Percentiles rank a stretch among this genome's conserved stretches.
Conservation (phyloP, 2,329 filamentous ascomycete genomes). For the Colletotrichum cuscutae region DNA sequence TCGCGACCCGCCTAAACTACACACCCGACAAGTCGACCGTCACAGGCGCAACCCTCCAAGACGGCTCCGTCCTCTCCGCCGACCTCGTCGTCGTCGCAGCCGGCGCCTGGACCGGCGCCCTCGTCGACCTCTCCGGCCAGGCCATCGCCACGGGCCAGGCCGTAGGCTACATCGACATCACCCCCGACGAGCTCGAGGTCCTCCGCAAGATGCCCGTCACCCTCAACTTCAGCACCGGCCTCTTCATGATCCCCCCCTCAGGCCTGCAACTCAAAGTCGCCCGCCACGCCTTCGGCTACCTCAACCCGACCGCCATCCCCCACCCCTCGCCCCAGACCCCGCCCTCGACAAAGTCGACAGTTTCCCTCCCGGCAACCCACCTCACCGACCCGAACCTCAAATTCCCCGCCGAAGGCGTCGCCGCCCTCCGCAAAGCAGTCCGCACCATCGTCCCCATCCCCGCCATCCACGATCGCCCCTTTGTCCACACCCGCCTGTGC, state of each 20-base stretch:
- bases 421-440: conserved; percentile 70
- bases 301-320: conserved; percentile 58
- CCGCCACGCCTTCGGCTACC: conserved; percentile 76
- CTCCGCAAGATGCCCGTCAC: conserved; percentile 77
- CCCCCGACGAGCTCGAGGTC: conserved; percentile 72
- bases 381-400: conserved; percentile 57
- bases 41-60: conserved; percentile 64
- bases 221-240: conserved; percentile 75
- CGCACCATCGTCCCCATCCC: conserved; percentile 67
- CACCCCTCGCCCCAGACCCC: conserved; percentile 27
- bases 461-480: conserved; percentile 67
- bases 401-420: conserved; percentile 70
- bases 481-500: conserved; percentile 72
- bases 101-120: conserved; percentile 84
- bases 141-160: conserved; percentile 85
- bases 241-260: conserved; percentile 79
- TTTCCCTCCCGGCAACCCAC: conserved; percentile 58
- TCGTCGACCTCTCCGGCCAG: conserved; percentile 82
- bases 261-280: conserved; percentile 74
- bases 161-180: conserved; percentile 81
- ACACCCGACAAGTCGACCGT: conserved; percentile 15
- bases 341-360: conserved; percentile 21
- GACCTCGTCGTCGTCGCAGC: conserved; percentile 84
- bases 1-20: conserved; percentile 54
- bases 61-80: conserved; percentile 64